Base-by-base conservation (phyloP, 257 asterid species). In the Rauvolfia tetraphylla region DNA sequence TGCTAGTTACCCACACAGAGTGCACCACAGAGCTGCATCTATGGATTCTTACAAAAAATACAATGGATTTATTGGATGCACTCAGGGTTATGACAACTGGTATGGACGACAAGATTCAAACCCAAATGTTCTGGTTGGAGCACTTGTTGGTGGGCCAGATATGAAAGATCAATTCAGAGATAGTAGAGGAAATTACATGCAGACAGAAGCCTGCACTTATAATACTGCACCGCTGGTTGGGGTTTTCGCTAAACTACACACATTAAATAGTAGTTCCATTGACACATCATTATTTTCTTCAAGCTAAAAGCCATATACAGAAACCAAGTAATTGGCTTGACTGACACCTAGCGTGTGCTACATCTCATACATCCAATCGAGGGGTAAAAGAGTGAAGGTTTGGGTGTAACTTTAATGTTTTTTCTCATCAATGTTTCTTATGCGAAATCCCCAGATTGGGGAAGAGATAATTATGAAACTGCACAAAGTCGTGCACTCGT, bases 151-250 rank as follows among this genome's bases (percentile, higher is more conserved):
- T 0, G 97, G 97, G 0, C 97, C 98, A 17, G 88, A 87, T 71
- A n/a, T 17, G 7, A 69, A 87, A 3, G 98, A 94, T 48, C 81
- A 49, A 23, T 94, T 88, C 8, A 66, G 17, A 41, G 98, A 94
- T 80, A 73, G 84, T 4, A 77, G 98, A 72, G 93, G 87, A 2
- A 89, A 94, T 66, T 94, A 85, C 15, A 79, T 86, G 84, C 98
- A 94, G 71, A 92, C 98, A 4, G 98, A 94, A 82, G 97, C 97
- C 65, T 94, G 98, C 75, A 89, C 94, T 12, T 94, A 94, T 42
- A 94, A 90, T 72, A 88, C 96, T 0, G 97, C 98, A 0, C 94
- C 97, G 4, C 76, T 94, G 46, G 91, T 92, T 3, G 98, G 97
- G 18, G 85, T 87, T 71, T 92, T 94, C 41, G 97, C 97, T 13